phyloP scores from a whole-genome alignment of 1,139 yeast genomes.

The Williopsis jadinii region DNA sequence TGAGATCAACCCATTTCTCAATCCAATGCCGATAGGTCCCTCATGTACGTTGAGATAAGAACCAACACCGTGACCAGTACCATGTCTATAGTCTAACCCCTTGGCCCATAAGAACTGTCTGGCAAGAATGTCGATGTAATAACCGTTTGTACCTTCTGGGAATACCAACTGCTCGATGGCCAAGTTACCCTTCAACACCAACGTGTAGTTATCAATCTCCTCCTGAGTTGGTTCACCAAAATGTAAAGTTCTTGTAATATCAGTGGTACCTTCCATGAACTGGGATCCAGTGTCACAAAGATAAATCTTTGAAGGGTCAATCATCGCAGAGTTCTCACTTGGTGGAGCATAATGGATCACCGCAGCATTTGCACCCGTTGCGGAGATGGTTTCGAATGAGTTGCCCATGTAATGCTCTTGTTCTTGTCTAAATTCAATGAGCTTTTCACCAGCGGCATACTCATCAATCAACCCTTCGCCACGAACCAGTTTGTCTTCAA shows the following conservation, averaged over 20 bases:
- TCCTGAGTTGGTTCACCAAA: constrained; percentile 62
- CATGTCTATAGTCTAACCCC: constrained; percentile 91
- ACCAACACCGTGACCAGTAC: constrained; percentile 98
- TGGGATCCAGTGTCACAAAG: constrained; percentile 93
- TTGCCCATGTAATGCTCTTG: constrained; percentile 68
- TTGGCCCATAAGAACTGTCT: constrained; percentile 82
- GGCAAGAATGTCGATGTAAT: constrained; percentile 77
- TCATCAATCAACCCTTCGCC: constrained; percentile 67
- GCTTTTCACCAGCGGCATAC: constrained; percentile 66
- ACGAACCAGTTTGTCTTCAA: constrained; percentile 54
- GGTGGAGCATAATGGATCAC: constrained; percentile 88
- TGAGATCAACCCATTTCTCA: constrained; percentile 34
- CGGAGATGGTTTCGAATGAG: constrained; percentile 87
- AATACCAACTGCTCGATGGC: constrained; percentile 71
- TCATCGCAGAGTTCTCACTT: constrained; percentile 49
- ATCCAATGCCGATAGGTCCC: constrained; percentile 91
- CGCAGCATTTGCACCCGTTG: constrained; percentile 92
- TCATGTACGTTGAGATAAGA: constrained; percentile 91
- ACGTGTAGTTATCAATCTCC: constrained; percentile 71
- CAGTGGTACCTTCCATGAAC: constrained; percentile 92
- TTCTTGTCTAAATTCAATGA: constrained; percentile 53
- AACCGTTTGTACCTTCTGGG: constrained; percentile 86
- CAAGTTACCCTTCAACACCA: constrained; percentile 88
- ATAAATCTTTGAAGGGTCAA: constrained; percentile 73
- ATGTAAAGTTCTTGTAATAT: constrained; percentile 89